Conservation (phyloP, 176 grass and related monocot species). For the Zea luxurians region DNA sequence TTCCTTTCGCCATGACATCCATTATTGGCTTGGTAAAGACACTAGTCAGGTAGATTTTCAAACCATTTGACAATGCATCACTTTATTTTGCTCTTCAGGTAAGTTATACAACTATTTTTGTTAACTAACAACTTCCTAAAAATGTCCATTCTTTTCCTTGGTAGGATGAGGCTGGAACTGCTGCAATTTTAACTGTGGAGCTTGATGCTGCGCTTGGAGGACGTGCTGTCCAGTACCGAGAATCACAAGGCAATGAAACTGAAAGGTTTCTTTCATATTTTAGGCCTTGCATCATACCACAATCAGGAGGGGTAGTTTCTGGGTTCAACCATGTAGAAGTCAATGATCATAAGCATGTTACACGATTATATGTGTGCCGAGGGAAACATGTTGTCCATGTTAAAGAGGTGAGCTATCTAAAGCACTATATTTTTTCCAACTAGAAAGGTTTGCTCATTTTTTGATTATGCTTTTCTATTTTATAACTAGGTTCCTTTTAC, state of each 20-base stretch:
- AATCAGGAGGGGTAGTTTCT: constrained; percentile 73
- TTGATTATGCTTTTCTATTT: constrained; percentile 36
- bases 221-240: constrained; percentile 87
- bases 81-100: constrained; percentile 25
- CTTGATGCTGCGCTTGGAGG: constrained; percentile 88
- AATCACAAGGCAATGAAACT: constrained; percentile 89
- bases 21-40: constrained; percentile 99
- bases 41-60: constrained; percentile 78
- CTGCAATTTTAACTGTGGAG: constrained; percentile 87
- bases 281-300: constrained; percentile 97
- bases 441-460: not conserved
- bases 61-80: constrained; percentile 31
- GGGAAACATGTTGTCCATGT: constrained; percentile 98
- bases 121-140: constrained; percentile 9
- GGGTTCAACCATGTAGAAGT: constrained; percentile 83
- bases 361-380: constrained; percentile 76
- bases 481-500: constrained; percentile 78
- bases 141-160: constrained; percentile 8
- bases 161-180: constrained; percentile 92
- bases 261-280: constrained; percentile 90
- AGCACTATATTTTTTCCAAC: not conserved
- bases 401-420: constrained; percentile 74
- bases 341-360: constrained; percentile 74
- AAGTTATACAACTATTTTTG: not conserved
- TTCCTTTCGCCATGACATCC: constrained; percentile 84